A percentile compares a stretch with the other conserved stretches of the same genome.
Evolutionary conservation across 129 eudicot genomes (phyloP).

Genomic region (Heracleum sosnowskyi): DNA sequence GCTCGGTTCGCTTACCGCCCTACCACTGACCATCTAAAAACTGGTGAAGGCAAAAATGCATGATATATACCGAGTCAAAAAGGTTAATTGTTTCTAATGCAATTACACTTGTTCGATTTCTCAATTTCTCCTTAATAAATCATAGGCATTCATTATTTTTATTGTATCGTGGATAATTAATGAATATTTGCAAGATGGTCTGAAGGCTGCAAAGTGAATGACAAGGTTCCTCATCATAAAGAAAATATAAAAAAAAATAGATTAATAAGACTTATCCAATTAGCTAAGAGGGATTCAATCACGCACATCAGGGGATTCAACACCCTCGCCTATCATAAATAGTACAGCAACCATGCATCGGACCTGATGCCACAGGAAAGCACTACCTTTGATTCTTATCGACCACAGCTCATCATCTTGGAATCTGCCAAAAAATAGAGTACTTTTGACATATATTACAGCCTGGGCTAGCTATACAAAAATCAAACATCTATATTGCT

Average conservation of each 20-base stretch:
- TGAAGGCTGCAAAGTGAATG: background rate
- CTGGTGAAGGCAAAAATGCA: background rate
- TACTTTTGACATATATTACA: constrained; percentile 6
- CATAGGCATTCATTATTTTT: background rate
- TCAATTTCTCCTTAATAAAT: background rate
- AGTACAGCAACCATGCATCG: constrained; percentile 97
- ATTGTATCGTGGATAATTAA: background rate
- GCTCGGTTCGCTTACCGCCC: too few species aligned
- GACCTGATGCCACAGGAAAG: constrained; percentile 97
- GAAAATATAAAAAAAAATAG: background rate
- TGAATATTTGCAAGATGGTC: background rate
- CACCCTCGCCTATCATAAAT: constrained; percentile 85
- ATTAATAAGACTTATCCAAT: background rate
- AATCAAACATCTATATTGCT: constrained; percentile 9
- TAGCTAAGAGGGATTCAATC: constrained; percentile 13
- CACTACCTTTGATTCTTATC: constrained; percentile 78
- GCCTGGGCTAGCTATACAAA: background rate
- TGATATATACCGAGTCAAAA: background rate
- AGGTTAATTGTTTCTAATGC: background rate
- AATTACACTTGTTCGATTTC: background rate
- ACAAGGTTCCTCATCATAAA: background rate
- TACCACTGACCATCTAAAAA: background rate
- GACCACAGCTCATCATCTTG: constrained; percentile 55
- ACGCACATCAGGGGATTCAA: constrained; percentile 82
- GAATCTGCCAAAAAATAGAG: constrained; percentile 26